Conservation (phyloP, 2,329 filamentous ascomycete species). For the Cladosporium sp. region DNA sequence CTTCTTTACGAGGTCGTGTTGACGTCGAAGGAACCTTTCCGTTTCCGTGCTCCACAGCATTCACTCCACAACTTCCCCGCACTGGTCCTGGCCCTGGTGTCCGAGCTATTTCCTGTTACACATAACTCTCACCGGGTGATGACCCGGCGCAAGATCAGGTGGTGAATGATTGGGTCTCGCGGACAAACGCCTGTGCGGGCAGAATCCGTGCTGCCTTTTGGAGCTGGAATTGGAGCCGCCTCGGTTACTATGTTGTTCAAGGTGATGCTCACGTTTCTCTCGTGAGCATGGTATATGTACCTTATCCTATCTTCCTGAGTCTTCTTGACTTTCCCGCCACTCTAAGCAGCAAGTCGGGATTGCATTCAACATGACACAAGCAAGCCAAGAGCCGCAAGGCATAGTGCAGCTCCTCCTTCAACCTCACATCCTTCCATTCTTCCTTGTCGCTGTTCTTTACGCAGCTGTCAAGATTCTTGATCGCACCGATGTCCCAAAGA, state of each 20-base stretch:
- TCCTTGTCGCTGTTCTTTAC: conserved; percentile 43
- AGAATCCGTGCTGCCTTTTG: background rate
- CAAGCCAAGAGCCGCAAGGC: conserved; percentile 28
- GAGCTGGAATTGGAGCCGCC: conserved; percentile 4
- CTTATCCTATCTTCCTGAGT: background rate
- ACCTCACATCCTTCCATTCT: conserved; percentile 44
- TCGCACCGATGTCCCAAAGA: conserved; percentile 49
- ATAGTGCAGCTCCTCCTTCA: conserved; percentile 35
- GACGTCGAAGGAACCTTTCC: background rate
- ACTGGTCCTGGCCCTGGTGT: background rate
- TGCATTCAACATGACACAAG: conserved; percentile 27
- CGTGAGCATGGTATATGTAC: conserved; percentile 2
- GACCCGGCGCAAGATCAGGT: conserved; percentile 6
- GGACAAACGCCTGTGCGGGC: conserved; percentile 12
- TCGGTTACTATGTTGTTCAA: conserved; percentile 10
- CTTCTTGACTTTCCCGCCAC: background rate
- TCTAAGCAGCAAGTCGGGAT: background rate
- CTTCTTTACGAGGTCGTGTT: background rate
- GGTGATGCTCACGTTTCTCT: background rate
- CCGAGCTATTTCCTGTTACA: conserved; percentile 1
- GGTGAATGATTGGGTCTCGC: conserved; percentile 9
- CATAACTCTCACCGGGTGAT: background rate
- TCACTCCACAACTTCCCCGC: conserved; percentile 9
- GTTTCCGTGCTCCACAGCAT: background rate
- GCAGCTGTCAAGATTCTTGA: conserved; percentile 45